Base-by-base conservation (phyloP, 2,329 filamentous ascomycete genomes). In the Alternaria viburni region DNA sequence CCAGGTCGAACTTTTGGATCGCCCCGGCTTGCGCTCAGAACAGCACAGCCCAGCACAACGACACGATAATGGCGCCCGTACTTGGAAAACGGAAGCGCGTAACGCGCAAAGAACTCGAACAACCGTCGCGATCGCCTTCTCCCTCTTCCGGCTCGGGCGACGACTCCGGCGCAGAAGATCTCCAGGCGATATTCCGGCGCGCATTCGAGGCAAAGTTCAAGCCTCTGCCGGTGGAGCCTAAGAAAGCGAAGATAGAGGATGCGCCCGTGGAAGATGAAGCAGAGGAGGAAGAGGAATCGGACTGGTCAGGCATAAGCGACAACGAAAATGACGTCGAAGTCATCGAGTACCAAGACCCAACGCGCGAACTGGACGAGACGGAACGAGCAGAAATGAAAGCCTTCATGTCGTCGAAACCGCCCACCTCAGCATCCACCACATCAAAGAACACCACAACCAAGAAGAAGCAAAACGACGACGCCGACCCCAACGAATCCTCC, bases 141-240 rank as follows among this genome's bases (percentile, higher is more conserved):
- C 72, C 74, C 6, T 71, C 69, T 21, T 73, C 73, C 26, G 63
- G 50, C n/a, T 73, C 72, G 4, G 71, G 44, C 50, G 56, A 77
- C 50, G 70, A 77, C 26, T 72, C 70, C 9, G 77, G 76, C n/a
- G 78, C 82, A 44, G 83, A 87, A 67, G 86, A 89, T 62, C 85
- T 91, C 12, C 89, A 92, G 70, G 92, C 90, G 59, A 86, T 94
- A 61, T 92, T 99, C 74, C 89, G 90, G 61, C 88, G 88, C 70
- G 91, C 95, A 77, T 98, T 98, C 76, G 96, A 97, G 81, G 88
- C 92, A 26, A 90, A 91, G 76, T 98, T 97, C 82, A 88, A 89
- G 76, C 93, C 95, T 9, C 79, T 97, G 43, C 84, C 84, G 11
- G 63, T 70, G 15, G 74, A 74, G 44, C 77, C 80, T 4, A 74